Evolutionary conservation across 306 rosid species (phyloP).

Genomic region (Canavalia ensiformis): DNA sequence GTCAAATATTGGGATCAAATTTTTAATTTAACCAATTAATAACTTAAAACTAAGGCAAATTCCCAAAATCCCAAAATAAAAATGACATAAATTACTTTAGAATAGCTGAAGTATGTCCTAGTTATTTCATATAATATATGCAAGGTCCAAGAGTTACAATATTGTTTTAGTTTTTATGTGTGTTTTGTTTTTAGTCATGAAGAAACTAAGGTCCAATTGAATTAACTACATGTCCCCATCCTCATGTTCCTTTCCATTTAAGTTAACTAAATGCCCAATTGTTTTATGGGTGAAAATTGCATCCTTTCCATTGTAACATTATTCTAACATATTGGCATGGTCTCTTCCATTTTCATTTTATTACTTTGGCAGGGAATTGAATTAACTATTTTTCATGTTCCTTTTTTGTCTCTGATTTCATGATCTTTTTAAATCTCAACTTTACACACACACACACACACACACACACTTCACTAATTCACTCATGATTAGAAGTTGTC

Average conservation of each 20-base stretch:
- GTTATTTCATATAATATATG: background rate
- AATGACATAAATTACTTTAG: background rate
- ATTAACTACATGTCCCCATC: background rate
- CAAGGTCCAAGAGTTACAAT: background rate
- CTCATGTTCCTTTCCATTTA: background rate
- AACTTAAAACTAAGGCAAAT: conserved; percentile 23
- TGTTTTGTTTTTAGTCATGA: background rate
- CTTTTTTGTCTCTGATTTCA: conserved; percentile 24
- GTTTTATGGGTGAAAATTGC: conserved; percentile 11
- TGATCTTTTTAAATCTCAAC: background rate
- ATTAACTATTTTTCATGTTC: conserved; percentile 19
- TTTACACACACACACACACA: background rate
- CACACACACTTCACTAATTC: background rate
- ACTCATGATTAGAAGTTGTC: background rate
- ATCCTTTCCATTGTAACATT: background rate
- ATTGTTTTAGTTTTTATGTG: conserved; percentile 8
- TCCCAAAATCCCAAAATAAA: background rate
- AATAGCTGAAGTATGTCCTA: background rate
- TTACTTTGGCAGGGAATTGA: conserved; percentile 20
- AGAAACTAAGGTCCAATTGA: conserved; percentile 2
- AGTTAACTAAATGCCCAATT: background rate
- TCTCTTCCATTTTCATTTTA: conserved; percentile 3
- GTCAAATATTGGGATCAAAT: background rate
- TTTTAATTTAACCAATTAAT: background rate
- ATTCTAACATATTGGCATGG: background rate